Base-by-base conservation (phyloP, 2,329 filamentous ascomycete genomes). In the Periglandula ipomoeae region DNA sequence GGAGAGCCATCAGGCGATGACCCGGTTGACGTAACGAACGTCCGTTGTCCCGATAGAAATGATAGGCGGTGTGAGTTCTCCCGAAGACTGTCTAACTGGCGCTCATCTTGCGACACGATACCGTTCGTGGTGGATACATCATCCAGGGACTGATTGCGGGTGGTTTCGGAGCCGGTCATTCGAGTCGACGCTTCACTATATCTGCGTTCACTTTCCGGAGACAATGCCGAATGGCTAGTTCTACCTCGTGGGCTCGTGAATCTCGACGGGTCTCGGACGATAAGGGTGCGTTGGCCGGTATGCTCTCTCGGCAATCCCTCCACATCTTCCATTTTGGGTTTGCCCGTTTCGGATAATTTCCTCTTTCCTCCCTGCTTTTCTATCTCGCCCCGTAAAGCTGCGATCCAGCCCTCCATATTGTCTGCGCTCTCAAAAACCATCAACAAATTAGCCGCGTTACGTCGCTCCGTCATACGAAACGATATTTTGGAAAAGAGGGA, bases 351-450 rank as follows among this genome's bases (percentile, higher is more conserved):
- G 0, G 79, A 77, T 22, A 78, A 61, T 48, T 73, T 71, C 61
- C 78, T 82, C 67, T 78, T 84, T 17, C 85, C 85, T 24, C 85
- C 84, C 7, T 87, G 66, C 5, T 72, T 70, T 56, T 87, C 82
- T 46, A 91, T 89, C 58, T 87, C 82, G 48, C 75, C 75, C 35
- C 87, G 77, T 26, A 91, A 68, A 0, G 75, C 72, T 1, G 75
- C 73, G 61, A 91, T 79, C 87, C 87, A 93, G 39, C 71, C 68
- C 51, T 89, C 83, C 84, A 91, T 87, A 40, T 87, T 82, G 53
- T 84, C 79, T 2, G 84, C 81, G 52, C 70, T 80, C 46, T 88
- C 80, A 53, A 90, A 82, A 0, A 91, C 79, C 61, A 93, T 73
- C 22, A 93, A 67, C 48, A 89, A 76, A 53, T 81, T 85, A 1